Base-by-base conservation (phyloP, 164 flowering plant genomes). In the Macadamia tetraphylla region DNA sequence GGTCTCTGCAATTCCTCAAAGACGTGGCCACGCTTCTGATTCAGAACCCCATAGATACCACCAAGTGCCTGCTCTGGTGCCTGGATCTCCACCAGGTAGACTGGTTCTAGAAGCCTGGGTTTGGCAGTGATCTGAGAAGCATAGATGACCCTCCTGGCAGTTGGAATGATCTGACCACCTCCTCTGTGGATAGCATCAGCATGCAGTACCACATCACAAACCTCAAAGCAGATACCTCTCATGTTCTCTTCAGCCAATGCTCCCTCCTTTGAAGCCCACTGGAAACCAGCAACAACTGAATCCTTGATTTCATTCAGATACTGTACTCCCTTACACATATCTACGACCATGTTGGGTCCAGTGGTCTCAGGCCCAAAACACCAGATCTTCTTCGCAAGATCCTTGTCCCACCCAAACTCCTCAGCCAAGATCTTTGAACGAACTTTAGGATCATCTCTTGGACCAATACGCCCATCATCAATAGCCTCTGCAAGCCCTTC, bases 1-100 rank as follows among this genome's bases (percentile, higher is more conserved):
- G 77, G 80, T 75, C 80, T 77, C 75, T 77, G 80, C 58, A 75
- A 32, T 58, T 78, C 81, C 67, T 78, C 81, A 58, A 78, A 78
- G 43, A 78, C 81, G 56, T 79, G 81, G 1, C 79, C 81, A 71
- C 57, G 57, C 57, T 53, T 53, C 57, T 53, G 57, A n/a, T 53
- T 53, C 17, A 53, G 18, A 53, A 53, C 81, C 67, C 60, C 71
- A 74, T 78, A 78, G 57, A 79, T 79, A 29, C 81, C 79, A 17
- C 81, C 81, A 67, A 79, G 81, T 0, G 79, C 81, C 32, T 71
- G 74, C 48, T 71, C 74, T 1, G 74, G 69, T 12, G 74, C 74
- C 49, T 71, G 74, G 18, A 71, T 71, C 65, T 71, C 74, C 31
- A 71, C 74, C 60, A 71, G 46, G 18, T 53, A 53, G 6, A 71